Percentiles rank a stretch among this genome's conserved stretches.
These are phyloP conservation scores for Croton laevigatus DNA, from an alignment of 441 rosid species.

Conservation along the genomic window DNA sequence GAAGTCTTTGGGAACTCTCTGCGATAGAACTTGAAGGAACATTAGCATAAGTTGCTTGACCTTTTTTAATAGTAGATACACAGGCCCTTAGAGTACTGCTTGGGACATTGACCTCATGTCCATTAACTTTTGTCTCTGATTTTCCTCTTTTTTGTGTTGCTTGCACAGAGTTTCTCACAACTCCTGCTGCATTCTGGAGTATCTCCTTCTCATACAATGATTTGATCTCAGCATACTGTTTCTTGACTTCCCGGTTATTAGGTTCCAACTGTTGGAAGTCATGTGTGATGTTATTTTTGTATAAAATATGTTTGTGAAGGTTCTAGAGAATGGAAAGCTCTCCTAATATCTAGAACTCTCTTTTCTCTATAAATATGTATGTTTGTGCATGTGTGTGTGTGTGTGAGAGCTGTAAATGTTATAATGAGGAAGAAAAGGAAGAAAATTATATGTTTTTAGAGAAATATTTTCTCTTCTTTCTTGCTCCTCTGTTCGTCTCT, in stretches of 20 bases:
- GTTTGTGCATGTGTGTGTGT: no score
- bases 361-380: no score
- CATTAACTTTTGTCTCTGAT: slow-evolving; percentile 37
- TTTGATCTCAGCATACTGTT: slow-evolving; percentile 69
- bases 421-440: no score
- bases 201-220: slow-evolving; percentile 73
- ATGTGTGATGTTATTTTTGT: no score
- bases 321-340: no score
- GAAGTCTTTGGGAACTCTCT: slow-evolving; percentile 36
- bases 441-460: no score
- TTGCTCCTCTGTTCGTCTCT: no score
- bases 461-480: no score
- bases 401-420: no score
- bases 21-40: slow-evolving; percentile 32
- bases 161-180: slow-evolving; percentile 45
- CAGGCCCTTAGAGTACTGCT: slow-evolving; percentile 29
- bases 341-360: no score
- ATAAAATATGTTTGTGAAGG: no score
- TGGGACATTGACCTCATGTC: slow-evolving; percentile 33
- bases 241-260: slow-evolving; percentile 75
- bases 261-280: no score
- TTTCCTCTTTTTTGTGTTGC: slow-evolving; percentile 40
- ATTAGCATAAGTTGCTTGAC: slow-evolving; percentile 26
- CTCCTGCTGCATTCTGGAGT: slow-evolving; percentile 57
- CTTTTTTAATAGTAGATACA: slow-evolving; percentile 39